Conservation (phyloP, 2,329 filamentous ascomycete genomes). For the Neonectria neomacrospora region DNA sequence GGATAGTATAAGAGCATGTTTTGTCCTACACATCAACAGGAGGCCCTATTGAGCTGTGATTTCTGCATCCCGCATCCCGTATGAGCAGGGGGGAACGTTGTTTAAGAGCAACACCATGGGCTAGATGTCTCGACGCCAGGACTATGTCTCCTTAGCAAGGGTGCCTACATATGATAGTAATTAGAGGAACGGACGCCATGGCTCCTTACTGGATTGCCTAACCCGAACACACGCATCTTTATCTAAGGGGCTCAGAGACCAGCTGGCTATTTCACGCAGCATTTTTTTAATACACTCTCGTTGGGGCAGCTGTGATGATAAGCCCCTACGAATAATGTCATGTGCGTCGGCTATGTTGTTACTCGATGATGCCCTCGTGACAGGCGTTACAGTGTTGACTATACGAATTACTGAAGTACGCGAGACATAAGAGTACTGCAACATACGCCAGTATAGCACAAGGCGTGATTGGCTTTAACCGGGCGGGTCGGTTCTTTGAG, state of each 20-base stretch:
- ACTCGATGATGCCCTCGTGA: neutral
- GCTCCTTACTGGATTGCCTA: neutral
- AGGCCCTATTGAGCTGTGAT: neutral
- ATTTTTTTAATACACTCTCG: neutral
- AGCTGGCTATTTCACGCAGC: neutral
- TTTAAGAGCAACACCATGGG: neutral
- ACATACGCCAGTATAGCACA: neutral
- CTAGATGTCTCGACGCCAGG: neutral
- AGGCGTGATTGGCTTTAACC: neutral
- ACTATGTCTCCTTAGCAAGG: neutral
- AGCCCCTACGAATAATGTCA: neutral
- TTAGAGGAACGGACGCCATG: neutral
- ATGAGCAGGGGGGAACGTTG: neutral
- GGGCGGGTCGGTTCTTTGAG: neutral
- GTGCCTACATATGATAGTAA: neutral
- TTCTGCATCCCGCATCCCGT: neutral
- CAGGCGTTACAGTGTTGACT: neutral
- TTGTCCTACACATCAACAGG: neutral
- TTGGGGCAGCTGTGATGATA: neutral
- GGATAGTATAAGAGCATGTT: neutral
- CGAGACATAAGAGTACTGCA: neutral
- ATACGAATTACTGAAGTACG: neutral
- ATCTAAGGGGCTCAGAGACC: too few species aligned
- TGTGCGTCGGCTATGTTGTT: neutral
- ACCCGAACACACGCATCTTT: neutral